Base-by-base conservation (phyloP, 768 basidiomycete species). In the Amanita pseudoporphyria region DNA sequence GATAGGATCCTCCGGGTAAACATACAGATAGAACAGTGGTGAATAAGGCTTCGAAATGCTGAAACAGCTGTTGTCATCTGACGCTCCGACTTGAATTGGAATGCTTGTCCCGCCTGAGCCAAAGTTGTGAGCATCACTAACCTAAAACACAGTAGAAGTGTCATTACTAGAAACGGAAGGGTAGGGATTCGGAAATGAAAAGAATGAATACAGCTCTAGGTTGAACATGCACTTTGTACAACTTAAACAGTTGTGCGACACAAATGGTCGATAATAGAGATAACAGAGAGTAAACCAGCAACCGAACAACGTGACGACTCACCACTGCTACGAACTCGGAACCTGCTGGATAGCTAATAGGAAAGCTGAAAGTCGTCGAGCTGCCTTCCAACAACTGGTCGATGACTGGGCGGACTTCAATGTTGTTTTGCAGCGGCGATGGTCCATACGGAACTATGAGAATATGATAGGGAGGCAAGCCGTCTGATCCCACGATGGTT, bases 321-420 rank as follows among this genome's bases (percentile, higher is more conserved):
- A 87, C 86, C 57, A 87, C 81, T 3, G 82, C 79, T 19, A 89
- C 84, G 47, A 90, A 81, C 57, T 85, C 79, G 1, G 84, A 84
- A 59, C 77, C 71, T 41, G 64, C 70, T 0, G 87, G 87, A 59
- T 74, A 89, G 22, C 71, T 73, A 45, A 87, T 71, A 59, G 74
- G 64, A 61, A 88, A 82, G 31, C 60, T 69, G 31, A 78, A 54
- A 18, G 69, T 66, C 2, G 60, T 67, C 6, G 63, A 59, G 21
- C 61, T 57, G 19, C 64, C 72, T 18, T 66, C 52, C 57, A 88
- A 87, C 5, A 72, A 61, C 9, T 77, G 61, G 54, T 75, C 74
- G 44, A 80, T 60, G 40, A 87, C 79, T 35, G 58, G 73, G 26
- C 86, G 72, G 21, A 72, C 81, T 61, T 91, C 87, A 26, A 74